A percentile compares a stretch with the other conserved stretches of the same genome.
phyloP scores from a whole-genome alignment of 345 rosid species.

The Clausena lansium region DNA sequence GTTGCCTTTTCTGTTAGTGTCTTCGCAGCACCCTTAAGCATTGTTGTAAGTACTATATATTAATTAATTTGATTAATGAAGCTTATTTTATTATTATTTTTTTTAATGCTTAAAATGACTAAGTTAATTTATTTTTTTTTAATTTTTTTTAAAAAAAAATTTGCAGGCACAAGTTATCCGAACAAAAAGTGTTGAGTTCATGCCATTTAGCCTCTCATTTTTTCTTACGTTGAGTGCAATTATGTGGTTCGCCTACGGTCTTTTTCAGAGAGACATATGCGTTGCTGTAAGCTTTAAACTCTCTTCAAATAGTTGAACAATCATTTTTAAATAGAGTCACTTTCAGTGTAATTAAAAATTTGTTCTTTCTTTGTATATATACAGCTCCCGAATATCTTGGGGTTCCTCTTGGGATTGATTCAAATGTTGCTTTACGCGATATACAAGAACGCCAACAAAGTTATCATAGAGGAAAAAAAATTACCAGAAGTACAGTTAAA shows the following conservation, averaged over 20 bases:
- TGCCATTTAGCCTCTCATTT: slow-evolving; percentile 83
- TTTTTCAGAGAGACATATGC: slow-evolving; percentile 54
- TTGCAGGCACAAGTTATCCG: slow-evolving; percentile 66
- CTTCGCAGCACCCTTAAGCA: slow-evolving; percentile 79
- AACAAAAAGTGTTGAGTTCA: slow-evolving; percentile 86
- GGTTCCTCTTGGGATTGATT: slow-evolving; percentile 62
- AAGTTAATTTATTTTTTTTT: too few species aligned
- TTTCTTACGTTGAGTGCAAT: slow-evolving; percentile 79
- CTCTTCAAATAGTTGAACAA: not conserved
- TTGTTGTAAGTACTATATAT: slow-evolving; percentile 49
- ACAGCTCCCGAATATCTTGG: slow-evolving; percentile 78
- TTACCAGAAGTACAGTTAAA: slow-evolving; percentile 25
- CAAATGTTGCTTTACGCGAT: slow-evolving; percentile 67
- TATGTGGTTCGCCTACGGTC: slow-evolving; percentile 81
- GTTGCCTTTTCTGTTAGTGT: slow-evolving; percentile 64
- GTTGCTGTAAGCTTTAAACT: slow-evolving; percentile 59
- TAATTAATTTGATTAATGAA: not conserved
- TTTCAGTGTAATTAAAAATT: not conserved
- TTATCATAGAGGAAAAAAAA: slow-evolving; percentile 23
- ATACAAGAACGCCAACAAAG: slow-evolving; percentile 42
- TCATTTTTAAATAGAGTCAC: not conserved
- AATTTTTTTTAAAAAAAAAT: too few species aligned
- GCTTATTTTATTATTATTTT: too few species aligned
- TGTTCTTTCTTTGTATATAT: not conserved
- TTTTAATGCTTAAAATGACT: too few species aligned